Conservation (phyloP, 2,329 filamentous ascomycete species). For the Nothophaeocryptopus gaeumannii region DNA sequence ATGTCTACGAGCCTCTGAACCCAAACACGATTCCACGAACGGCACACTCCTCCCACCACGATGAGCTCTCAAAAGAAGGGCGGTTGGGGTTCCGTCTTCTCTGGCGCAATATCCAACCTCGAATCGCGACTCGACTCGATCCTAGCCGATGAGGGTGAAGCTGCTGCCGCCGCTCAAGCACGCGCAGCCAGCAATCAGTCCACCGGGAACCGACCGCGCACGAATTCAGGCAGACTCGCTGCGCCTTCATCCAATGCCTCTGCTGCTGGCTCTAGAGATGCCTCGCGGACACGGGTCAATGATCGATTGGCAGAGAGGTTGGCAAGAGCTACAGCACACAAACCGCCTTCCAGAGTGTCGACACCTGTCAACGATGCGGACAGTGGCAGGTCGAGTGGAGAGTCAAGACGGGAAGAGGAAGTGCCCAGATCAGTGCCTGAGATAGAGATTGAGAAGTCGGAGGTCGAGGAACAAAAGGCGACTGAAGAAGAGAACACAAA, state of each 20-base stretch:
- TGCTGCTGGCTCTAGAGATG: constrained; percentile 57
- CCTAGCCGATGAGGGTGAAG: constrained; percentile 71
- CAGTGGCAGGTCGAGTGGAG: constrained; percentile 46
- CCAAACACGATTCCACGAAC: no score
- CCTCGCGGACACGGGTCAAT: constrained; percentile 66
- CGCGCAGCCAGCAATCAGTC: constrained; percentile 28
- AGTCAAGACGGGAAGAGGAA: constrained; percentile 39
- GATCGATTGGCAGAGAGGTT: constrained; percentile 86
- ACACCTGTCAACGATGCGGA: constrained; percentile 51
- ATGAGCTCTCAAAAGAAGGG: constrained; percentile 25
- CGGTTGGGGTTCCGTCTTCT: constrained; percentile 61
- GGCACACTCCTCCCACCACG: no score
- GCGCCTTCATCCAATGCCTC: constrained; percentile 17
- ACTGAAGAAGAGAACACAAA: constrained; percentile 8
- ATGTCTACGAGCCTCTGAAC: no score
- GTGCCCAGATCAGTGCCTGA: constrained; percentile 25
- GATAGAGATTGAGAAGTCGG: constrained; percentile 14
- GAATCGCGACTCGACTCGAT: constrained; percentile 92
- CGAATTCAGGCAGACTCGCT: constrained; percentile 27
- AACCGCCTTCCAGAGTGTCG: constrained; percentile 56
- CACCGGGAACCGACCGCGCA: constrained; percentile 16
- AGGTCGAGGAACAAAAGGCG: constrained; percentile 3
- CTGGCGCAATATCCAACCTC: constrained; percentile 87
- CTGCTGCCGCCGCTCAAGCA: constrained; percentile 42
- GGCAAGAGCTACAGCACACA: constrained; percentile 79